phyloP scores from a whole-genome alignment of 139 green algal genomes.

The Micromonas pusilla region DNA sequence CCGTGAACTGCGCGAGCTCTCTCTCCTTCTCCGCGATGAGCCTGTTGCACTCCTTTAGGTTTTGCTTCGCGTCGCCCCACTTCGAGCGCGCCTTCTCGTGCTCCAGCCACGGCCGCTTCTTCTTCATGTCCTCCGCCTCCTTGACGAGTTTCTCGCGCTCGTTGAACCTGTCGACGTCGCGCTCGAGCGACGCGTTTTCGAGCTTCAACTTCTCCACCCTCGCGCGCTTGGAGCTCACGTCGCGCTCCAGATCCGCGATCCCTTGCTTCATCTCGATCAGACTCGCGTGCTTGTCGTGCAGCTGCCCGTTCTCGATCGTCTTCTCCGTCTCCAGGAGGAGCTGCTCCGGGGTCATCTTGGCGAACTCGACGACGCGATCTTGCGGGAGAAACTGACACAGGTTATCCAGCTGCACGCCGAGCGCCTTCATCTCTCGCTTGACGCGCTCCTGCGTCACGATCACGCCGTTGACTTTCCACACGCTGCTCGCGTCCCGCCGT shows the following conservation, averaged over 20 bases:
- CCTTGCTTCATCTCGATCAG: conserved; percentile 57
- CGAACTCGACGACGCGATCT: conserved; percentile 88
- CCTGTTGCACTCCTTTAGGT: not conserved
- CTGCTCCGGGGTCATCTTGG: conserved; percentile 61
- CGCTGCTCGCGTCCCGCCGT: not conserved
- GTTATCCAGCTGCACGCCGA: conserved; percentile 96
- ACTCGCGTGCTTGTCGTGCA: conserved; percentile 65
- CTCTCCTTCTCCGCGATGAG: not conserved
- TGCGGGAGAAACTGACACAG: conserved; percentile 94
- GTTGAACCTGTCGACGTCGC: conserved; percentile 59
- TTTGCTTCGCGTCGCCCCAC: not conserved
- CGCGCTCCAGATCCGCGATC: conserved; percentile 32
- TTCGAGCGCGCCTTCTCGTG: not conserved
- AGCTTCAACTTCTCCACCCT: conserved; percentile 21
- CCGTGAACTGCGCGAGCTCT: too few relatives aligned
- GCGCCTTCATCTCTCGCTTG: conserved; percentile 26
- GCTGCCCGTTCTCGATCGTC: conserved; percentile 63
- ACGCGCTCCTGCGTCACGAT: conserved; percentile 11
- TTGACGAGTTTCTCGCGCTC: conserved; percentile 40
- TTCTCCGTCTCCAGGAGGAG: conserved; percentile 84
- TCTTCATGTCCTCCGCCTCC: not conserved
- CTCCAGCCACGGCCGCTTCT: conserved; percentile 5
- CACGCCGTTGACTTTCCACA: not conserved
- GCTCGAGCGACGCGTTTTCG: conserved; percentile 38
- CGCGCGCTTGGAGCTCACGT: not conserved